Conservation (phyloP, 176 grass and related monocot species). For the Aegilops sharonensis region DNA sequence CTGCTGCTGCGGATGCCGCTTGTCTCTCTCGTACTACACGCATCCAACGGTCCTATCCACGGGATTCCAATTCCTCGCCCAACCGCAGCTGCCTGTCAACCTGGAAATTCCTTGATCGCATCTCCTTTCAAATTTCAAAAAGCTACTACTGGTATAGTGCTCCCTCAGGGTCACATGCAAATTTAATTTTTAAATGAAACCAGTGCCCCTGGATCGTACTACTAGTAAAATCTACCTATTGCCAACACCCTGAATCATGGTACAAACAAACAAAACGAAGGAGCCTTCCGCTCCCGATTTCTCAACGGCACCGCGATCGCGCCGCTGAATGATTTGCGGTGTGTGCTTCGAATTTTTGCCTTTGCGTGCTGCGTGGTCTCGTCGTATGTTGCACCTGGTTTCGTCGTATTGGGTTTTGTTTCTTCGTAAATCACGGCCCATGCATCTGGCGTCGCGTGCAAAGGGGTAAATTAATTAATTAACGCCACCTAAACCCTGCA, state of each 20-base stretch:
- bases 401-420: constrained; percentile 13
- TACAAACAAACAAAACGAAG: neutral
- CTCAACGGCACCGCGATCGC: neutral
- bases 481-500: neutral
- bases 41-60: constrained; percentile 18
- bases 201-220: no score
- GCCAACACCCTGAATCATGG: neutral
- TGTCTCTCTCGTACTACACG: constrained; percentile 18
- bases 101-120: neutral
- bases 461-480: neutral
- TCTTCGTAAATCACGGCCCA: neutral
- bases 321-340: neutral
- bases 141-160: neutral
- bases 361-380: constrained; percentile 3
- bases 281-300: constrained; percentile 7
- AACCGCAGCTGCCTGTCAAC: neutral
- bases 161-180: neutral
- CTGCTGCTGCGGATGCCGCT: neutral
- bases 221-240: no score
- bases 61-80: neutral
- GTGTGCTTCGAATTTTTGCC: neutral
- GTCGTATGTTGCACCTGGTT: constrained; percentile 10
- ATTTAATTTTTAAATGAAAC: neutral
- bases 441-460: neutral
- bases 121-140: constrained; percentile 41